These are phyloP conservation scores for Blastosporella zonata DNA, from an alignment of 1,284 basidiomycete genomes.

Conservation along the genomic window DNA sequence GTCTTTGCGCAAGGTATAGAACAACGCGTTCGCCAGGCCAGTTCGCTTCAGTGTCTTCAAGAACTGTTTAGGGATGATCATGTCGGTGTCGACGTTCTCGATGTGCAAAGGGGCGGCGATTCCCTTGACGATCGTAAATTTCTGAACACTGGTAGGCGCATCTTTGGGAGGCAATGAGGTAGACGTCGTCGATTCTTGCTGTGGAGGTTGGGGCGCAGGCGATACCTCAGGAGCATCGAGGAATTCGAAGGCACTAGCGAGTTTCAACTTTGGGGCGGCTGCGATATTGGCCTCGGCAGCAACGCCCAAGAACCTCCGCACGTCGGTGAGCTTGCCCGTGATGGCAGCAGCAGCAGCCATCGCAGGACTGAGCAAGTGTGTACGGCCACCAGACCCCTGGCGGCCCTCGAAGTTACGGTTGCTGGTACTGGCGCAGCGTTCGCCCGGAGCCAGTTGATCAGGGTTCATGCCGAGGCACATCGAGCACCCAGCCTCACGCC, in stretches of 20 bases:
- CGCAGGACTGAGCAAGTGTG: slow-evolving; percentile 90
- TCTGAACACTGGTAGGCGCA: slow-evolving; percentile 63
- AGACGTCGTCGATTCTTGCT: slow-evolving; percentile 30
- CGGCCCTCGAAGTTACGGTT: slow-evolving; percentile 97
- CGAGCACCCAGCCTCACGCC: slow-evolving; percentile 96
- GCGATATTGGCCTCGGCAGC: slow-evolving; percentile 43
- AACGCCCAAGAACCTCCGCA: slow-evolving; percentile 73
- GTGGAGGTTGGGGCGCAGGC: slow-evolving; percentile 48
- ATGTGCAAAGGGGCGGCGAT: slow-evolving; percentile 88
- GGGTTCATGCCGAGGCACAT: slow-evolving; percentile 99
- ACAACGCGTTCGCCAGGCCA: slow-evolving; percentile 86
- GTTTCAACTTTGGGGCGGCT: slow-evolving; percentile 59
- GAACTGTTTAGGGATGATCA: slow-evolving; percentile 97
- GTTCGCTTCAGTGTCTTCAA: slow-evolving; percentile 94
- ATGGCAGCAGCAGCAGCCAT: slow-evolving; percentile 96
- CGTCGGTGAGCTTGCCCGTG: slow-evolving; percentile 85
- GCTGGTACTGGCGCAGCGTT: slow-evolving; percentile 94
- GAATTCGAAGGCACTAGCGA: slow-evolving; percentile 70
- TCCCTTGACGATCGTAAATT: slow-evolving; percentile 82
- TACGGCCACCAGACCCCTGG: slow-evolving; percentile 90
- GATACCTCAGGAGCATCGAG: slow-evolving; percentile 74
- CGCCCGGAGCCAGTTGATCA: slow-evolving; percentile 85
- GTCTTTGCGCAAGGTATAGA: slow-evolving; percentile 83
- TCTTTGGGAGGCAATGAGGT: slow-evolving; percentile 46
- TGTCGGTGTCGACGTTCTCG: slow-evolving; percentile 94